Evolutionary conservation across 2,329 filamentous ascomycete species (phyloP).

Genomic region (Cytospora paraplurivora): DNA sequence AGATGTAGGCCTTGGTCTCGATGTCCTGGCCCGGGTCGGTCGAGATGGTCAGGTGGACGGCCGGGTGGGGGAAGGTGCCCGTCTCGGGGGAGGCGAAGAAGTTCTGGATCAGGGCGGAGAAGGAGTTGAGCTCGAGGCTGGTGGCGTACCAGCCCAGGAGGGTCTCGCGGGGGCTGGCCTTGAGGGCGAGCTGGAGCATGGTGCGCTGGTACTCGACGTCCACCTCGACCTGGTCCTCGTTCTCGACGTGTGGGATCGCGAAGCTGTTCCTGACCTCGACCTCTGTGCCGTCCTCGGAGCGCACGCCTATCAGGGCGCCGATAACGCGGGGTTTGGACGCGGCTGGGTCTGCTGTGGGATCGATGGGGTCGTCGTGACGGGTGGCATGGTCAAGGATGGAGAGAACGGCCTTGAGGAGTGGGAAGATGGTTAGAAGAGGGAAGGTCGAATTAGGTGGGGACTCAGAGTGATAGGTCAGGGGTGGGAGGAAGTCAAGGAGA

Average conservation of each 20-base stretch:
- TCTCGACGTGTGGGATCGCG: conserved; percentile 97
- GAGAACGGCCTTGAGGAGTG: conserved; percentile 60
- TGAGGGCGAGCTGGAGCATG: conserved; percentile 93
- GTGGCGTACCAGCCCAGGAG: conserved; percentile 99
- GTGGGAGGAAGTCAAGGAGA: conserved; percentile 8
- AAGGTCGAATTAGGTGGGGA: background rate
- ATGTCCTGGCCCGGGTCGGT: conserved; percentile 88
- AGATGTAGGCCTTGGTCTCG: conserved; percentile 92
- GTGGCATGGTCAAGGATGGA: conserved; percentile 90
- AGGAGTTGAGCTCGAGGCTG: conserved; percentile 94
- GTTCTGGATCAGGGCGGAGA: conserved; percentile 98
- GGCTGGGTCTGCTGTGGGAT: conserved; percentile 47
- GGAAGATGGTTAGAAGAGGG: conserved; percentile 14
- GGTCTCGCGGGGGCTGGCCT: conserved; percentile 89
- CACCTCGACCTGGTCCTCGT: conserved; percentile 97
- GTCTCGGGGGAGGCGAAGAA: conserved; percentile 98
- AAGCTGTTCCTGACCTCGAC: conserved; percentile 96
- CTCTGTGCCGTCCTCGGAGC: conserved; percentile 95
- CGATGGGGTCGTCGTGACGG: conserved; percentile 68
- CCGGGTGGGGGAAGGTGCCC: conserved; percentile 96
- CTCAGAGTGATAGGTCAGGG: background rate
- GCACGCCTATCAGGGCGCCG: conserved; percentile 88
- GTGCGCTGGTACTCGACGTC: conserved; percentile 99
- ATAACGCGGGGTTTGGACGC: conserved; percentile 90
- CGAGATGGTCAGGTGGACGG: conserved; percentile 92